phyloP scores from a whole-genome alignment of 345 rosid species.

The Turritis glabra region DNA sequence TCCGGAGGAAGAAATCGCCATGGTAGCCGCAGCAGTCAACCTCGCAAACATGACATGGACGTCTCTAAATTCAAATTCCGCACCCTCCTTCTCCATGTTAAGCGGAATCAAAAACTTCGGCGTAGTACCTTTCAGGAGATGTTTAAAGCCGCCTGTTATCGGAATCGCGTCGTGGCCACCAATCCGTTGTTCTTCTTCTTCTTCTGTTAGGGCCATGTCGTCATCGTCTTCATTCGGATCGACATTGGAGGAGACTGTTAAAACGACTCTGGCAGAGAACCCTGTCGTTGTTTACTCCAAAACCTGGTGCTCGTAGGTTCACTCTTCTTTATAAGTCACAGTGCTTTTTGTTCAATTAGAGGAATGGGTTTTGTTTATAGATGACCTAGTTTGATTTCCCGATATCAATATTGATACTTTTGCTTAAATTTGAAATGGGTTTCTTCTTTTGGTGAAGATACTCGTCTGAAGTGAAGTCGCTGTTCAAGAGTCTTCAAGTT shows the following conservation, averaged over 20 bases:
- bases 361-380: not conserved
- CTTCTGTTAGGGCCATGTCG: slow-evolving; percentile 30
- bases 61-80: slow-evolving; percentile 42
- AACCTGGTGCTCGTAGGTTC: slow-evolving; percentile 87
- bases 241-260: slow-evolving; percentile 69
- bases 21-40: slow-evolving; percentile 52
- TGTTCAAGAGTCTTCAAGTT: slow-evolving; percentile 72
- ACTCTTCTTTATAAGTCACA: slow-evolving; percentile 8
- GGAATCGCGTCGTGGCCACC: slow-evolving; percentile 31
- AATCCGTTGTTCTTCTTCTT: not conserved
- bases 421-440: not conserved
- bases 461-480: slow-evolving; percentile 79
- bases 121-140: slow-evolving; percentile 8
- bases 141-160: slow-evolving; percentile 26
- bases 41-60: slow-evolving; percentile 42
- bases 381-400: not conserved
- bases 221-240: slow-evolving; percentile 45
- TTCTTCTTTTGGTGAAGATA: slow-evolving; percentile 49
- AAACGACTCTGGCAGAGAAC: slow-evolving; percentile 65
- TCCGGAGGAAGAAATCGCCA: slow-evolving; percentile 20
- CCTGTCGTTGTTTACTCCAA: slow-evolving; percentile 96
- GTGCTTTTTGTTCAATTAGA: not conserved
- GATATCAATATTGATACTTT: not conserved
- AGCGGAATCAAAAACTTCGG: slow-evolving; percentile 31
- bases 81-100: slow-evolving; percentile 34